These are phyloP conservation scores for Claviceps sp. DNA, from an alignment of 2,329 filamentous ascomycete species.

Conservation along the genomic window DNA sequence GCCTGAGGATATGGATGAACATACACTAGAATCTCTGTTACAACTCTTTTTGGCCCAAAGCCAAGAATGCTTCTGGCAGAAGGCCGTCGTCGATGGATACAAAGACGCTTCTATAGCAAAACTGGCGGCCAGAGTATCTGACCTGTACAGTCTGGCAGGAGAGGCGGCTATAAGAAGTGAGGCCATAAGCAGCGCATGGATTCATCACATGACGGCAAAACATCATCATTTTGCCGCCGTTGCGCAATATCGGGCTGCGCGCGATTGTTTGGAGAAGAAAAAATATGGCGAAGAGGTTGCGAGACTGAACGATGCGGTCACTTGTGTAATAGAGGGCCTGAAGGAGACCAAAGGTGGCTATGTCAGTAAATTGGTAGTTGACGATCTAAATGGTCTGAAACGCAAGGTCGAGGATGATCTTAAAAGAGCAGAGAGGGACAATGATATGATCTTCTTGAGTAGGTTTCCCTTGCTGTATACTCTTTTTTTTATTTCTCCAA, in stretches of 20 bases:
- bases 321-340: constrained; percentile 73
- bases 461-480: constrained; percentile 14
- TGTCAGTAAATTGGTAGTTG: constrained; percentile 67
- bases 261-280: constrained; percentile 83
- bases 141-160: constrained; percentile 73
- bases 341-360: constrained; percentile 63
- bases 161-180: constrained; percentile 83
- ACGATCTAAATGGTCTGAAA: constrained; percentile 74
- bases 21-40: constrained; percentile 71
- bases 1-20: constrained; percentile 89
- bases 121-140: constrained; percentile 76
- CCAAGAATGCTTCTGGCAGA: constrained; percentile 97
- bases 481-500: background rate
- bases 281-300: constrained; percentile 95
- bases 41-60: constrained; percentile 81
- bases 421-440: constrained; percentile 88
- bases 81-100: constrained; percentile 84
- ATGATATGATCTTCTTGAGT: constrained; percentile 87
- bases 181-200: constrained; percentile 86
- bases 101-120: constrained; percentile 90
- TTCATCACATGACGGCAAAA: constrained; percentile 94
- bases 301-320: constrained; percentile 65
- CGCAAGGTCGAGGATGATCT: constrained; percentile 72
- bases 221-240: constrained; percentile 95
- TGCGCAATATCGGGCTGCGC: constrained; percentile 81